These are phyloP conservation scores for Arctostaphylos glauca DNA, from an alignment of 148 eudicot species.

Conservation along the genomic window DNA sequence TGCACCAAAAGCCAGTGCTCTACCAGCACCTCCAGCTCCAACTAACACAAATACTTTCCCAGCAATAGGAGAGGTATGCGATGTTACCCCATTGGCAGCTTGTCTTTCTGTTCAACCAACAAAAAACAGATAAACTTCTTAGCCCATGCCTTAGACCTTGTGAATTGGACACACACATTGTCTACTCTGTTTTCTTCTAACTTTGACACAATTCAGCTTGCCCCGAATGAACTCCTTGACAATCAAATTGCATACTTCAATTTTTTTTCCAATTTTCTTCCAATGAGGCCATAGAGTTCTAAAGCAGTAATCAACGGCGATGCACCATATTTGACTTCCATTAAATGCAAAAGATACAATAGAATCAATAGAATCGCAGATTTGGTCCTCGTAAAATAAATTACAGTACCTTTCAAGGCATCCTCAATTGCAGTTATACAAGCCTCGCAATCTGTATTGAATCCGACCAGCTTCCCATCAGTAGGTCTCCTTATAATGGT, in stretches of 20 bases:
- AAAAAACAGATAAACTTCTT: slow-evolving; percentile 12
- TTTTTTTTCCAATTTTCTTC: background rate
- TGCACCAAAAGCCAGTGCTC: slow-evolving; percentile 56
- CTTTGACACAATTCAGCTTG: background rate
- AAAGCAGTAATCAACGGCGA: background rate
- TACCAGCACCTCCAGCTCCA: slow-evolving; percentile 57
- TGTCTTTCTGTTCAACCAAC: slow-evolving; percentile 28
- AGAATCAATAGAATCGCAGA: background rate
- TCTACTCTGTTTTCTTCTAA: background rate
- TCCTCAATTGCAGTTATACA: slow-evolving; percentile 45
- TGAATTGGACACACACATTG: background rate
- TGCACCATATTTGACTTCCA: background rate
- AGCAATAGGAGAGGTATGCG: slow-evolving; percentile 28
- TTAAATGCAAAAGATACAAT: no score
- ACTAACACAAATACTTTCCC: slow-evolving; percentile 47
- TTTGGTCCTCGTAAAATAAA: background rate
- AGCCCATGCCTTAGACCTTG: background rate
- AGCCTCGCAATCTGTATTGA: slow-evolving; percentile 51
- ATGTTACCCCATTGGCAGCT: slow-evolving; percentile 21
- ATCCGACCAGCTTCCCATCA: slow-evolving; percentile 54
- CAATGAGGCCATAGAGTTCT: background rate
- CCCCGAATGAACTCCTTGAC: background rate
- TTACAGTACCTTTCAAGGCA: slow-evolving; percentile 36
- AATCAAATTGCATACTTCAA: background rate
- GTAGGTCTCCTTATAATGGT: slow-evolving; percentile 42